phyloP scores from a whole-genome alignment of 805 yeast species.

The Kuraishia cidri region DNA sequence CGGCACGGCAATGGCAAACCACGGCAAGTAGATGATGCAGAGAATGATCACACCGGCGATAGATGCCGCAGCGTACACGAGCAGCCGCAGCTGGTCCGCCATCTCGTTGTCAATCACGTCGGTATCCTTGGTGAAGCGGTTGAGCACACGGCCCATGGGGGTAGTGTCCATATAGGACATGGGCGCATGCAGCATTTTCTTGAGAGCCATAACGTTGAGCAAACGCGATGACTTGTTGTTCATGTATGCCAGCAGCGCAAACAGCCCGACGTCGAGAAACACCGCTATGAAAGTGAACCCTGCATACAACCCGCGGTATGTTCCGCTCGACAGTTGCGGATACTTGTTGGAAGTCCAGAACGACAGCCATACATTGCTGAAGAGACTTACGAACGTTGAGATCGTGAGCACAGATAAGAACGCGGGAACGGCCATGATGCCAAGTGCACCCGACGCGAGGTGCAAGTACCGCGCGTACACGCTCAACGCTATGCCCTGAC shows the following conservation, averaged over 20 bases:
- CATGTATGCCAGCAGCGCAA: slow-evolving; percentile 36
- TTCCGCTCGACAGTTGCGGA: too few relatives aligned
- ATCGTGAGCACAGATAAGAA: slow-evolving; percentile 48
- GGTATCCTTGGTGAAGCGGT: slow-evolving; percentile 81
- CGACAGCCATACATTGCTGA: slow-evolving; percentile 61
- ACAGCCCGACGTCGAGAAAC: slow-evolving; percentile 36
- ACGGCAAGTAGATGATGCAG: slow-evolving; percentile 42
- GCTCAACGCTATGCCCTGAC: slow-evolving; percentile 27
- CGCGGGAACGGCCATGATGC: slow-evolving; percentile 16
- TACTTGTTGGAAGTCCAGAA: too few relatives aligned
- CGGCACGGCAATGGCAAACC: slow-evolving; percentile 49
- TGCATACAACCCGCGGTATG: slow-evolving; percentile 49
- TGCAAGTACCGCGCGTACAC: slow-evolving; percentile 42
- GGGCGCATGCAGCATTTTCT: slow-evolving; percentile 62
- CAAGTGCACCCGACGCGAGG: slow-evolving; percentile 46
- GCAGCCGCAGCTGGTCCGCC: slow-evolving; percentile 59
- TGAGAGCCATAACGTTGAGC: slow-evolving; percentile 54
- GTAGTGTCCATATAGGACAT: slow-evolving; percentile 80
- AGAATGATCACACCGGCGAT: slow-evolving; percentile 21
- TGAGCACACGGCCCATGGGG: slow-evolving; percentile 80
- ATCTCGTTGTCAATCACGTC: slow-evolving; percentile 77
- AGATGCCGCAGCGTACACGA: slow-evolving; percentile 37
- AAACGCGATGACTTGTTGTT: slow-evolving; percentile 44
- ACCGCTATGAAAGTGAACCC: slow-evolving; percentile 39
- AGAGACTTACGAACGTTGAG: slow-evolving; percentile 41